Evolutionary conservation across 805 yeast species (phyloP), one percentile per base, ranked within the genome.

Genomic region (Metahyphopichia silvanorum): DNA sequence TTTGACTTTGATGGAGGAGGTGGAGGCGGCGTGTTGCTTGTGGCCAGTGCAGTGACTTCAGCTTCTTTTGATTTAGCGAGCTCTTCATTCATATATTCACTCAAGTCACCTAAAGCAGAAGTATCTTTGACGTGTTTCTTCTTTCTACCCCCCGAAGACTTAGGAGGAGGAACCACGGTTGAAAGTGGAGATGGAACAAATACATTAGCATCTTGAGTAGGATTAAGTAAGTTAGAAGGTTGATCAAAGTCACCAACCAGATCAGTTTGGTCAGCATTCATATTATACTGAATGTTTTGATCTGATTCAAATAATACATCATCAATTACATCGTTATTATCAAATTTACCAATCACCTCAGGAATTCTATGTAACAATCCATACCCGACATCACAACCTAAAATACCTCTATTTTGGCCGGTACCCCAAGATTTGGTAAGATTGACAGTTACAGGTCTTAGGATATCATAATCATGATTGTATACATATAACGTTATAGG

Each of bases 301-400:
- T 45, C 38, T 25, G 46, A 44, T 31, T 63, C 69, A 39, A 60
- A 61, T 25, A 62, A 33, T 5, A 60, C 47, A 44, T 62, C 68
- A 25, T 60, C 65, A 16, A 47, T 44, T 10, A 60, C 31, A n/a
- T 53, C 44, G 10, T 46, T 45, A 16, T 37, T 42, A n/a, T 65
- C 74, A 49, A 72, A 76, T 37, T 73, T 71, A 0, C 74, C 76
- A 7, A 69, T 51, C 4, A 77, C 82, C 37, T 78, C 76, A 1
- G 98, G 96, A n/a, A 86, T 60, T 39, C 93, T 66, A 53, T 91
- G 98, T 31, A 91, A 63, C 32, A 84, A 69, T 0, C 98, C 98
- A 49, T 88, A 89, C 0, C 97, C 98, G 13, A 91, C 94, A 43
- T 89, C 95, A 60, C 96, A 88, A 2, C 98, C 98, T 22, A 91